A percentile compares a stretch with the other conserved stretches of the same genome.
Evolutionary conservation across 345 rosid species (phyloP).

Genomic region (Gossypium herbaceum): DNA sequence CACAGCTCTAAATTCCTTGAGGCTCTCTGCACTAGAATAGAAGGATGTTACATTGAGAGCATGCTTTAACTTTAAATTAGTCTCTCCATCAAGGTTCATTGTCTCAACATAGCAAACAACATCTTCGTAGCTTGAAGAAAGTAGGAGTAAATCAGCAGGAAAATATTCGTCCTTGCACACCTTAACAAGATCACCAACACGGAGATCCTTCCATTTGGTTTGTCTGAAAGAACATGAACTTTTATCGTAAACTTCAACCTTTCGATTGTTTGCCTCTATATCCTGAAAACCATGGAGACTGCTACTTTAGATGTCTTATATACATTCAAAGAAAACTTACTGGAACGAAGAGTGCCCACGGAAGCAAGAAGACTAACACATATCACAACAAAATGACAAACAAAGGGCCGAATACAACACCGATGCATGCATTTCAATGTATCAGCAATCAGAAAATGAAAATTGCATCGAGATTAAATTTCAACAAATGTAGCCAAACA

Average conservation of each 20-base stretch:
- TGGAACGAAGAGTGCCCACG: not conserved
- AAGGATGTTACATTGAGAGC: slow-evolving; percentile 55
- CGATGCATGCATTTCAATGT: not conserved
- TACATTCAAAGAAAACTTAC: not conserved
- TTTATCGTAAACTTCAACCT: slow-evolving; percentile 41
- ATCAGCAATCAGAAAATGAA: not conserved
- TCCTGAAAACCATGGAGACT: slow-evolving; percentile 49
- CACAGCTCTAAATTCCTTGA: slow-evolving; percentile 38
- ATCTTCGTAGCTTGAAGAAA: slow-evolving; percentile 75
- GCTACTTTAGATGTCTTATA: not conserved
- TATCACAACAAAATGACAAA: slow-evolving; percentile 7
- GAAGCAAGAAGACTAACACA: not conserved
- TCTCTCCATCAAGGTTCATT: slow-evolving; percentile 95
- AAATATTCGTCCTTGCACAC: slow-evolving; percentile 70
- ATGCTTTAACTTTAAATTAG: slow-evolving; percentile 75
- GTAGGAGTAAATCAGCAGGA: slow-evolving; percentile 85
- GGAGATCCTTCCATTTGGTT: slow-evolving; percentile 68
- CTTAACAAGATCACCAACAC: slow-evolving; percentile 76
- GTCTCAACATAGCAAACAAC: slow-evolving; percentile 91
- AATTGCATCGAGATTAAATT: not conserved
- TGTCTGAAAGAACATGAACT: slow-evolving; percentile 24
- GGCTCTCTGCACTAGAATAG: slow-evolving; percentile 30
- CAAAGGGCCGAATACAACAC: not conserved
- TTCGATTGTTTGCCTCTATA: slow-evolving; percentile 79
- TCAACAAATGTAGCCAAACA: slow-evolving; percentile 8